Conservation (phyloP, 352 stramenopile species). For the Phytophthora pistaciae region DNA sequence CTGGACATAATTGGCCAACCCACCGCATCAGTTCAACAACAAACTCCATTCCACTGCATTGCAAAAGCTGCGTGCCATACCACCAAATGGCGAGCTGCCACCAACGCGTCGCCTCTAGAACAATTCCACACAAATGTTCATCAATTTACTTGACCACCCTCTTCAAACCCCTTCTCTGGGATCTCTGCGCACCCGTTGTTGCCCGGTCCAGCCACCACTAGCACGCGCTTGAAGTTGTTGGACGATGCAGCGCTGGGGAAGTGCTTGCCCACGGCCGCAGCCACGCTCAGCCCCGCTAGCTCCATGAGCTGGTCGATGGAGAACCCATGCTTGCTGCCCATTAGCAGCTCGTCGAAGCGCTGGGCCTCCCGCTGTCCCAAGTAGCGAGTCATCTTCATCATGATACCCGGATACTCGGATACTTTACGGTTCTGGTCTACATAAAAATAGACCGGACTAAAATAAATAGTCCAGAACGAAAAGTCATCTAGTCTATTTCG, state of each 20-base stretch:
- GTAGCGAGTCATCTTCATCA: conserved; percentile 29
- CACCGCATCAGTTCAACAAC: background rate
- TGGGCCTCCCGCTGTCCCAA: conserved; percentile 79
- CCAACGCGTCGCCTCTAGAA: conserved; percentile 95
- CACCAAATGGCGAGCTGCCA: conserved; percentile 97
- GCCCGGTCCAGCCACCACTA: conserved; percentile 96
- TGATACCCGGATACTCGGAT: background rate
- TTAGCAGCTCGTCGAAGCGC: conserved; percentile 92
- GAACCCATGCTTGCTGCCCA: conserved; percentile 89
- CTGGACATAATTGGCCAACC: conserved; percentile 28
- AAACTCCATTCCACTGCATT: background rate
- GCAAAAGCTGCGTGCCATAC: conserved; percentile 31
- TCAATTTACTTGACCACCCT: too few species aligned
- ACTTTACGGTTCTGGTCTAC: background rate
- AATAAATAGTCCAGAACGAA: background rate
- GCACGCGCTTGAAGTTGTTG: conserved; percentile 56
- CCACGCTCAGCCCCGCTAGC: conserved; percentile 96
- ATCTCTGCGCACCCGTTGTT: conserved; percentile 94
- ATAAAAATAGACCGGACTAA: background rate
- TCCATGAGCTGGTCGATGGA: conserved; percentile 99
- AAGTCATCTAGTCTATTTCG: too few species aligned
- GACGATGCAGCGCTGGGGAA: conserved; percentile 35
- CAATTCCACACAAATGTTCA: background rate
- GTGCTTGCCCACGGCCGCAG: conserved; percentile 88
- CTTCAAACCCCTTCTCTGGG: background rate